Evolutionary conservation across 805 yeast species (phyloP), one percentile per base, ranked within the genome.

Genomic region (Wickerhamomyces strasburgensis): DNA sequence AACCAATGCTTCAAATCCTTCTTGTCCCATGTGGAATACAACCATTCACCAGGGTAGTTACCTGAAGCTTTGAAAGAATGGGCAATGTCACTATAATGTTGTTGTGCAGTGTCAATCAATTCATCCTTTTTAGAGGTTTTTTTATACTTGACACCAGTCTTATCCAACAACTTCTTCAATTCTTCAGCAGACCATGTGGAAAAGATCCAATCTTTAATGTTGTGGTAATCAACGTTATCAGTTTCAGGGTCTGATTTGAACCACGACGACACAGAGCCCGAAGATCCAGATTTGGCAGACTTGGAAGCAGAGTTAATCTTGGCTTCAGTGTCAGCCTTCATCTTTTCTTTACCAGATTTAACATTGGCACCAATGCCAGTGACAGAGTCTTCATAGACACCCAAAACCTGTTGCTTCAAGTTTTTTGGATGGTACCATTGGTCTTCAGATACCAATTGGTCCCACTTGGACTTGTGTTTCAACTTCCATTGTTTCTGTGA

Each of bases 21-120:
- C 7, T 57, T 52, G 16, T 69, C 59, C 86, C 86, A 80, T 23
- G 63, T 47, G 9, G 69, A 62, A 51, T 76, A 78, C 39, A 75
- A 58, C 70, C 72, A 69, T 24, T 64, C 64, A 15, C 79, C 75
- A 6, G 75, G 68, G 38, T 73, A 73, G 28, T 55, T 53, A 6
- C 75, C 75, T 15, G 71, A 61, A 8, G 53, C 55, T 4, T 67
- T 60, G 33, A 57, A 46, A 21, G 52, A 39, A 34, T 61, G 53
- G 11, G 67, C 61, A 37, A 72, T 62, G 10, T 52, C 49, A 34
- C 65, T 61, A 42, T 64, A 70, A 49, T 70, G 62, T 17, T 58
- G 51, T 49, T 66, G 58, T 3, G 72, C 73, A 18, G 59, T 38
- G 13, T 65, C 61, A 26, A 67, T 47, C 46, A 78, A 56, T 24